phyloP scores from a whole-genome alignment of 441 rosid genomes.

The Geranium incanum region DNA sequence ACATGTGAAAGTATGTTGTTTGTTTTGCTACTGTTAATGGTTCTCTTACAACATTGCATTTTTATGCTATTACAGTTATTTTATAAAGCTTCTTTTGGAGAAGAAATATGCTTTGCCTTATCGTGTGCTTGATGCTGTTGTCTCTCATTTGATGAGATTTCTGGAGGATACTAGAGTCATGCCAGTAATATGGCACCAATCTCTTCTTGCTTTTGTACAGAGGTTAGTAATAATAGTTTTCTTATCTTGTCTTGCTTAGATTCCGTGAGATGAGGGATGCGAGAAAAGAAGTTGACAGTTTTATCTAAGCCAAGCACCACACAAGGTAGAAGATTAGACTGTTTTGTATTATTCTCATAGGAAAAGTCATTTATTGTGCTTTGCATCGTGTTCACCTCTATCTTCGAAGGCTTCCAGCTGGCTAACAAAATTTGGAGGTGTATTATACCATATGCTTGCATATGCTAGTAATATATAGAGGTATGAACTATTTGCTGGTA shows the following conservation, averaged over 20 bases:
- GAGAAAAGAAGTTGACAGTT: neutral
- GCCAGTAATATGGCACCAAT: constrained; percentile 97
- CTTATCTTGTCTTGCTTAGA: neutral
- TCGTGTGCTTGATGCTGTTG: constrained; percentile 72
- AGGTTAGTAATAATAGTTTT: constrained; percentile 38
- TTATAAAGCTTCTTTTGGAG: constrained; percentile 77
- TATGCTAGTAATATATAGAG: neutral
- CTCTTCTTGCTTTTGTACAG: constrained; percentile 80
- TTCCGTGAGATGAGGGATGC: neutral
- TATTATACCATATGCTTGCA: neutral
- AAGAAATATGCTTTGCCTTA: constrained; percentile 84
- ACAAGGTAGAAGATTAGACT: neutral
- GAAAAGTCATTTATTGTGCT: neutral
- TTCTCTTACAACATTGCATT: constrained; percentile 3
- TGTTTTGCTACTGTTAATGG: neutral
- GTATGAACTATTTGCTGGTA: neutral
- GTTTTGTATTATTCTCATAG: neutral
- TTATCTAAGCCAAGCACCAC: neutral
- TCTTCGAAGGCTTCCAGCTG: neutral
- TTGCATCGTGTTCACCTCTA: neutral
- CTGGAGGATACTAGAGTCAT: constrained; percentile 58
- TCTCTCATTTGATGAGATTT: constrained; percentile 73
- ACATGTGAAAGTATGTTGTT: neutral
- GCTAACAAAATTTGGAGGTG: neutral
- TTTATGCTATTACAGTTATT: constrained; percentile 47